Base-by-base conservation (phyloP, 73 alveolate species). In the Diophrys sp. region DNA sequence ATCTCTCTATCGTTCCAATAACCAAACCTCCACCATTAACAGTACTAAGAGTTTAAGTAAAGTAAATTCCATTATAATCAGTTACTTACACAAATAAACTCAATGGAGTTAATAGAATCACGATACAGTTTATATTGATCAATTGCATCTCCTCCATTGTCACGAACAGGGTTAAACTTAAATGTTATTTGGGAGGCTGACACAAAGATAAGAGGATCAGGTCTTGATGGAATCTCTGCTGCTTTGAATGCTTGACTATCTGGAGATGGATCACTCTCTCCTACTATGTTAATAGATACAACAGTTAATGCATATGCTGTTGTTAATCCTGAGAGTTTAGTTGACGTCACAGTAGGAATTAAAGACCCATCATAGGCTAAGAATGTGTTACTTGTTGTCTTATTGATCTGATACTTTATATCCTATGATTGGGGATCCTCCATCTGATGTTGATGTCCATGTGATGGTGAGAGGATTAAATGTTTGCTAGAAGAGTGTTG, bases 401-500 rank as follows among this genome's bases (percentile, higher is more conserved):
- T 79, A 73, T 75, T 80, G 68, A 67, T 68, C 56, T 80, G 73
- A 78, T 90, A 90, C 56, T 71, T 74, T 75, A 66, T 86, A 90
- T n/a, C 96, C 96, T 23, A 87, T 79, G 0, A 90, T 79, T 14
- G 88, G 80, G 2, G 91, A 73, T 5, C 96, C 96, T 27, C 96
- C 96, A 72, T 81, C 67, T 14, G 44, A 1, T 1, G 82, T 62
- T 0, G 79, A 25, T 14, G 76, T 34, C 93, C 93, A 85, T 26
- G 31, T 5, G 28, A 85, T 78, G 1, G 93, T 85, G 55, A 85
- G 78, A 11, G 81, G 71, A 29, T 57, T 28, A 71, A 55, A 56
- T 0, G 81, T 33, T 2, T 79, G 33, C 2, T 79, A 32, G n/a
- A 71, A 71, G 30, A 44, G 57, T 1, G 73, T 34, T 14, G 88